phyloP scores from a whole-genome alignment of 2,329 filamentous ascomycete species.

The Torrubiellomyces zombiae region DNA sequence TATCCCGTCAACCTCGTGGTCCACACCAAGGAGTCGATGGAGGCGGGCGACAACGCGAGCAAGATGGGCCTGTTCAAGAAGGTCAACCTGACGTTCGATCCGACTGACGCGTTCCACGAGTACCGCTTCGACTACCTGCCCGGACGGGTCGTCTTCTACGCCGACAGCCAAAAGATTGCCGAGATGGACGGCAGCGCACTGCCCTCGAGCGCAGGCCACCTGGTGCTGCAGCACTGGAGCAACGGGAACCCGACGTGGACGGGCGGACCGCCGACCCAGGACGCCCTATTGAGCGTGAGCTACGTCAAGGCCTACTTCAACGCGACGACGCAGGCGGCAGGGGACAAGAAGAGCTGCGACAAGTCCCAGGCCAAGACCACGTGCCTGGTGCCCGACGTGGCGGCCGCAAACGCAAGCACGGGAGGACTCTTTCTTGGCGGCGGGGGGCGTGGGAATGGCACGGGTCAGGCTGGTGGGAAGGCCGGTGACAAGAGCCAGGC shows the following conservation, averaged over 20 bases:
- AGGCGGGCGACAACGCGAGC: constrained; percentile 44
- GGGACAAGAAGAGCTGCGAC: background rate
- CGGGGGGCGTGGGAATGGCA: no score
- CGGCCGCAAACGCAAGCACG: no score
- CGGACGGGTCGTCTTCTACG: constrained; percentile 48
- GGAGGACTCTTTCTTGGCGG: no score
- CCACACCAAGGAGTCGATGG: constrained; percentile 44
- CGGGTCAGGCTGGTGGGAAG: no score
- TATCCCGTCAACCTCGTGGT: constrained; percentile 60
- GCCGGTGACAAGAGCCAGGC: no score
- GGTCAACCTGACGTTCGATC: constrained; percentile 47
- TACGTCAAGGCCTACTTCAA: constrained; percentile 75
- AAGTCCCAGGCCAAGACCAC: constrained; percentile 4
- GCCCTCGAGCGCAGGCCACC: constrained; percentile 43
- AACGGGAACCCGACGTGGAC: constrained; percentile 60
- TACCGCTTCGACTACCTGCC: constrained; percentile 64
- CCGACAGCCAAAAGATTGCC: constrained; percentile 41
- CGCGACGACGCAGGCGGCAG: constrained; percentile 33
- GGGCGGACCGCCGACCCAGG: constrained; percentile 45
- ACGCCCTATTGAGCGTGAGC: constrained; percentile 46
- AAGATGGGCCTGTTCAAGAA: constrained; percentile 40
- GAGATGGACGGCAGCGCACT: constrained; percentile 39
- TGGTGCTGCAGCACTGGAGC: constrained; percentile 63
- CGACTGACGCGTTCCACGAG: constrained; percentile 51
- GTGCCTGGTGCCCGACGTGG: constrained; percentile 2